phyloP scores from a whole-genome alignment of 495 filamentous ascomycete genomes.

The Lasiosphaeriaceae sp. region DNA sequence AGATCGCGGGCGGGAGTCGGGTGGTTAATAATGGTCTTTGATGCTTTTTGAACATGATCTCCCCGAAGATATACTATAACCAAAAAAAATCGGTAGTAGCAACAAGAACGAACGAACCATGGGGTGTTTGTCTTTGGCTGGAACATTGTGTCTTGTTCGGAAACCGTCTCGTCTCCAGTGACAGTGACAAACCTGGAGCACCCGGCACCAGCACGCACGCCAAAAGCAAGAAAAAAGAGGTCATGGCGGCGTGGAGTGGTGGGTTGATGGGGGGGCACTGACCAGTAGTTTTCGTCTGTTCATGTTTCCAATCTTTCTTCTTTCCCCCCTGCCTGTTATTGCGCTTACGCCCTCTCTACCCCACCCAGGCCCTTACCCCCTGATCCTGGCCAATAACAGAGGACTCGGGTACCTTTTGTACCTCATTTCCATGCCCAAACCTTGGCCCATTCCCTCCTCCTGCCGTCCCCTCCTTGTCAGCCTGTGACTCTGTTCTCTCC shows the following conservation, averaged over 20 bases:
- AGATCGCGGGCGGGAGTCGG: not conserved
- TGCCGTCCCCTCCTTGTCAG: too few species aligned
- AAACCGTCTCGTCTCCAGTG: not conserved
- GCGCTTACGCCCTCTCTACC: conserved; percentile 7
- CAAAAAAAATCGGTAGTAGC: not conserved
- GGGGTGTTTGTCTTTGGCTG: not conserved
- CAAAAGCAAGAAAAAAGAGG: not conserved
- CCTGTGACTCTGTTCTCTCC: conserved; percentile 8
- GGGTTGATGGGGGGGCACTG: conserved; percentile 3
- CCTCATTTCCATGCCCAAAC: conserved; percentile 16
- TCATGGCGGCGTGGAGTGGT: conserved; percentile 6
- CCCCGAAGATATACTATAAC: not conserved
- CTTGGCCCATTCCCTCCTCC: not conserved
- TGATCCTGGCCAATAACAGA: conserved; percentile 16
- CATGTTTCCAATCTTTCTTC: conserved; percentile 25
- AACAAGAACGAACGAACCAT: too few species aligned
- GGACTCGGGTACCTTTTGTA: not conserved
- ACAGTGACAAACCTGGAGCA: not conserved
- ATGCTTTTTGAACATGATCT: too few species aligned
- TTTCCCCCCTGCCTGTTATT: conserved; percentile 14
- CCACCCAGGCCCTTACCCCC: conserved; percentile 7
- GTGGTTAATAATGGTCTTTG: too few species aligned
- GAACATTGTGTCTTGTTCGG: not conserved
- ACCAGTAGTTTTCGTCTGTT: conserved; percentile 9
- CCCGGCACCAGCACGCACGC: too few species aligned